A percentile compares a stretch with the other conserved stretches of the same genome.
Evolutionary conservation across 2,329 filamentous ascomycete species (phyloP).

Genomic region (Exophiala aquamarina): DNA sequence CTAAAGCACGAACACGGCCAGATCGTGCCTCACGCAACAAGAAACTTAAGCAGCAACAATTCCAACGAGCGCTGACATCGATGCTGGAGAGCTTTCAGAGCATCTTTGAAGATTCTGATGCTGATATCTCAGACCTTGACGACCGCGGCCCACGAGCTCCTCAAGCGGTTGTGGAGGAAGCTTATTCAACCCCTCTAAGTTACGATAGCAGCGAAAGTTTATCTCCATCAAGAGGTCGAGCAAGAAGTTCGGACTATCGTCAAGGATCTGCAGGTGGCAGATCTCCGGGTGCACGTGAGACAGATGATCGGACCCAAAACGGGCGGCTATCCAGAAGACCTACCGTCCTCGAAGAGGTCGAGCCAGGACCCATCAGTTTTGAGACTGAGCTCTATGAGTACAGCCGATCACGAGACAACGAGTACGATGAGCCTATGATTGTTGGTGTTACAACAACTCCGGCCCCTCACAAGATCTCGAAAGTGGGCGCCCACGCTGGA

Average conservation of each 20-base stretch:
- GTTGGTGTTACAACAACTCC: background rate
- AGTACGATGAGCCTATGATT: background rate
- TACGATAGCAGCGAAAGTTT: no score
- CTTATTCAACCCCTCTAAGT: no score
- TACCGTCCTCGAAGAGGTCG: background rate
- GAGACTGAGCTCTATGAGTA: constrained; percentile 3
- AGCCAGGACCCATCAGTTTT: background rate
- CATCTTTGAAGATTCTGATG: constrained; percentile 3
- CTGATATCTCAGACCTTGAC: constrained; percentile 2
- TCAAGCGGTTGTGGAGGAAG: no score
- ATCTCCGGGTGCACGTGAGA: no score
- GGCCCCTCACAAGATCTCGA: background rate
- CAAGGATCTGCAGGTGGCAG: no score
- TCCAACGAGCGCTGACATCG: background rate
- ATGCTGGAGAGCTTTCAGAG: constrained; percentile 1
- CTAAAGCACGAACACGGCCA: no score
- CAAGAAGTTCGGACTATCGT: no score
- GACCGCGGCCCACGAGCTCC: background rate
- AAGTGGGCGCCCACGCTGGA: background rate
- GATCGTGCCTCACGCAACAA: background rate
- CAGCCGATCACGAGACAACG: background rate
- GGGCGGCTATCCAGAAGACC: no score
- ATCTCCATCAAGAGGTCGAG: no score
- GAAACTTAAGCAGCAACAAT: background rate
- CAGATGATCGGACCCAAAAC: no score